Conservation (phyloP, 805 yeast genomes). For the Yarrowia porcina region DNA sequence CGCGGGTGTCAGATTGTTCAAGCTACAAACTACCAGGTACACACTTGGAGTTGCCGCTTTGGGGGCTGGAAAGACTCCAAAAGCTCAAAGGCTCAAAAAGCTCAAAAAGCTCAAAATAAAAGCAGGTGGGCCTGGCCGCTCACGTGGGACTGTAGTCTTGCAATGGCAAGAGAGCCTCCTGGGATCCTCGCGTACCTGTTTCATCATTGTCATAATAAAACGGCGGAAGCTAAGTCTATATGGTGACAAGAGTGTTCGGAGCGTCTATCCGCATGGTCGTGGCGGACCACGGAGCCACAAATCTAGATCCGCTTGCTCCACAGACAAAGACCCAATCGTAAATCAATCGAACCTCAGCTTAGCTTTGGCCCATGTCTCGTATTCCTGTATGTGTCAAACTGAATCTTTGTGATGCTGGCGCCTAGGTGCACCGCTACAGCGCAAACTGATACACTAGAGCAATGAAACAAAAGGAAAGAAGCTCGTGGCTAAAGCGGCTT, state of each 20-base stretch:
- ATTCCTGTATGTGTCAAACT: conserved; percentile 17
- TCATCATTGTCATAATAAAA: not conserved
- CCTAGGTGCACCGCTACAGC: not conserved
- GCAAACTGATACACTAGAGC: not conserved
- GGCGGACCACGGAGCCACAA: not conserved
- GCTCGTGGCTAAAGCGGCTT: not conserved
- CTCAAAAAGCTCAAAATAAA: not conserved
- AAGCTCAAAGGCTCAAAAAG: not conserved
- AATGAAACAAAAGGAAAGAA: conserved; percentile 14
- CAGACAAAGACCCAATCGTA: not conserved
- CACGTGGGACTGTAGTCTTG: too few species aligned
- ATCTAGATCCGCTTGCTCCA: not conserved
- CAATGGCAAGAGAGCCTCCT: too few species aligned
- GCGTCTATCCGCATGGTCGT: not conserved
- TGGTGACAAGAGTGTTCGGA: not conserved
- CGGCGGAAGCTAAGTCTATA: not conserved
- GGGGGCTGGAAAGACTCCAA: not conserved
- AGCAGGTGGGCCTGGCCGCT: not conserved
- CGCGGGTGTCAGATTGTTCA: not conserved
- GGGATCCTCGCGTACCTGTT: conserved; percentile 3
- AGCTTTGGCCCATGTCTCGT: conserved; percentile 1
- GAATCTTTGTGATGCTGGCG: not conserved
- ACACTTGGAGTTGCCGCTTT: not conserved
- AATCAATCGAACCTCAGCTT: not conserved
- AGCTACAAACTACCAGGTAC: too few species aligned